Conservation (phyloP, 108 stramenopile genomes). For the Skeletonema potamos region DNA sequence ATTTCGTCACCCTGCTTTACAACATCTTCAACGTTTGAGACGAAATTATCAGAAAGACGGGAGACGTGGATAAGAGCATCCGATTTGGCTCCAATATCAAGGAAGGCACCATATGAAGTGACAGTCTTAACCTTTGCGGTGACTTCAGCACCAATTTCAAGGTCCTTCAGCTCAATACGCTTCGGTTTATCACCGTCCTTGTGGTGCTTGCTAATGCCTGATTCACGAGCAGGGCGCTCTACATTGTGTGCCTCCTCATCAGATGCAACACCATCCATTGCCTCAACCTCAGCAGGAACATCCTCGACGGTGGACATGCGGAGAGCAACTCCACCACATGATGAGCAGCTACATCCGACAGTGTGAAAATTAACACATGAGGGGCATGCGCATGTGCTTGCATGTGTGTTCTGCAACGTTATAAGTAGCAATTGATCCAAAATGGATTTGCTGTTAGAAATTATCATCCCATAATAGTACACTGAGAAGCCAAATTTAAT, state of each 20-base stretch:
- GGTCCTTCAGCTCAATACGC: conserved; percentile 69
- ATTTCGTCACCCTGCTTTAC: conserved; percentile 86
- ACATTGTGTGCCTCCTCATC: conserved; percentile 84
- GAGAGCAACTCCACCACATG: conserved; percentile 55
- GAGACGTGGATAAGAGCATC: conserved; percentile 96
- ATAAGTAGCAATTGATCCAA: neutral
- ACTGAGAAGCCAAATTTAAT: neutral
- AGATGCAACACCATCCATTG: conserved; percentile 77
- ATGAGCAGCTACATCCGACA: conserved; percentile 13
- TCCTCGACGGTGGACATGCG: conserved; percentile 43
- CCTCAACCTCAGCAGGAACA: conserved; percentile 76
- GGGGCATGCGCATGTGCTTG: conserved; percentile 20
- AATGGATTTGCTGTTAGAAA: neutral
- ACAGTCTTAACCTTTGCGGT: conserved; percentile 86
- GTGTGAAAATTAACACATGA: conserved; percentile 14
- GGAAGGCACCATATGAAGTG: conserved; percentile 89
- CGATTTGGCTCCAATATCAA: conserved; percentile 90
- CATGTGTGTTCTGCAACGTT: conserved; percentile 3
- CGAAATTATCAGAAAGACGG: conserved; percentile 85
- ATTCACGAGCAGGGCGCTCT: conserved; percentile 75
- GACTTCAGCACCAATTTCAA: conserved; percentile 82
- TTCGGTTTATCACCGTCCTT: conserved; percentile 49
- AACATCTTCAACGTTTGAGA: conserved; percentile 80
- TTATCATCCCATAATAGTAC: neutral
- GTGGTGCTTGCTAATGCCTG: conserved; percentile 76